Conservation (phyloP, 306 rosid species). For the Prunus padus region DNA sequence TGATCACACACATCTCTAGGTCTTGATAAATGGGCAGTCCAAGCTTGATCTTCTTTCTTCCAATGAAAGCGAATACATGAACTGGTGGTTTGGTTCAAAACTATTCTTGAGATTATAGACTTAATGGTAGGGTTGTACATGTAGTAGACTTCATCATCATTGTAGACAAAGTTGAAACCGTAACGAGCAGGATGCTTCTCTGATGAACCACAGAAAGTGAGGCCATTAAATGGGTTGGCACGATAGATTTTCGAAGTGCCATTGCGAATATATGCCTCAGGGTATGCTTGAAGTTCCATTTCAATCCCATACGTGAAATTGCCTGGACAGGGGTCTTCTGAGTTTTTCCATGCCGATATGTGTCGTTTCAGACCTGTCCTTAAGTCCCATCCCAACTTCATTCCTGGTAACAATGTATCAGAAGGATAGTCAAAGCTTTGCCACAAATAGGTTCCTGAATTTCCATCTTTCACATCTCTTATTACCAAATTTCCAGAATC, state of each 20-base stretch:
- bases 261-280: constrained; percentile 37
- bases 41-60: constrained; percentile 35
- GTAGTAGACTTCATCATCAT: constrained; percentile 42
- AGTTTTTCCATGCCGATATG: constrained; percentile 41
- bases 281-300: constrained; percentile 20
- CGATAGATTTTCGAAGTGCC: constrained; percentile 30
- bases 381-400: constrained; percentile 60
- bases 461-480: constrained; percentile 32
- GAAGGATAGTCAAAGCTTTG: constrained; percentile 67
- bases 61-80: constrained; percentile 33
- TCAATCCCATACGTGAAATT: constrained; percentile 35
- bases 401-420: constrained; percentile 53
- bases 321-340: constrained; percentile 55
- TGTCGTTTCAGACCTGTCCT: constrained; percentile 33
- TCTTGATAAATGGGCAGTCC: constrained; percentile 31
- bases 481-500: constrained; percentile 53
- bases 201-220: constrained; percentile 37
- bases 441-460: constrained; percentile 38
- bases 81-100: constrained; percentile 35
- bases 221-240: constrained; percentile 52
- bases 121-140: constrained; percentile 34
- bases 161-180: constrained; percentile 29
- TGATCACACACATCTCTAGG: constrained; percentile 50
- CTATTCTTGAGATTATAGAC: constrained; percentile 39
- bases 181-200: constrained; percentile 31